Percentiles rank a stretch among this genome's conserved stretches.
These are phyloP conservation scores for Xylariales sp. DNA, from an alignment of 2,329 filamentous ascomycete genomes.

Conservation along the genomic window DNA sequence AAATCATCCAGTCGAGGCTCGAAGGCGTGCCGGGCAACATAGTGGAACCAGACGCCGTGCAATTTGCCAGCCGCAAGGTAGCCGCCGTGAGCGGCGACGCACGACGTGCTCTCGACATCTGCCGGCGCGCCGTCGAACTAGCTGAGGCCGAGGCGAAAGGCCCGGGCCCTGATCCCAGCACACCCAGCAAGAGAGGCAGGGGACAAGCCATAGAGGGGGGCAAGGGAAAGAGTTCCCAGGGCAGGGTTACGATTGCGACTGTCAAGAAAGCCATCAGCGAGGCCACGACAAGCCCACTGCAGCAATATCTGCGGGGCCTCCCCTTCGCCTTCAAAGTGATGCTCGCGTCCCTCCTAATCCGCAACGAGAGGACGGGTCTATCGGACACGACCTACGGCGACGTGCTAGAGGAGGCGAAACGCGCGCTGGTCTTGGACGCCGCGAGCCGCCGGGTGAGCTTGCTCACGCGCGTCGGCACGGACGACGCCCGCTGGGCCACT, in stretches of 20 bases:
- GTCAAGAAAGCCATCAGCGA: slow-evolving; percentile 96
- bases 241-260: slow-evolving; percentile 87
- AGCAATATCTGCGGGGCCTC: slow-evolving; percentile 86
- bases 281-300: slow-evolving; percentile 90
- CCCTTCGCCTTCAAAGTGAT: slow-evolving; percentile 87
- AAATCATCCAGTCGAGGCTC: slow-evolving; percentile 94
- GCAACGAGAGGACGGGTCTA: slow-evolving; percentile 84
- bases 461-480: slow-evolving; percentile 52
- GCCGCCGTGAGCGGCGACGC: slow-evolving; percentile 96
- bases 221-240: slow-evolving; percentile 55
- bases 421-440: slow-evolving; percentile 71
- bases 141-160: slow-evolving; percentile 77
- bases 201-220: slow-evolving; percentile 46
- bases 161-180: slow-evolving; percentile 60
- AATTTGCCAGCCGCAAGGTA: slow-evolving; percentile 96
- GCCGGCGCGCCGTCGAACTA: slow-evolving; percentile 92
- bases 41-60: slow-evolving; percentile 91
- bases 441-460: slow-evolving; percentile 71
- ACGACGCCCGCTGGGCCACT: slow-evolving; percentile 48
- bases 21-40: slow-evolving; percentile 89
- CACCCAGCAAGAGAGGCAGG: slow-evolving; percentile 68
- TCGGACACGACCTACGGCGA: slow-evolving; percentile 90
- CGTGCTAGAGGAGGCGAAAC: slow-evolving; percentile 85
- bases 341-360: slow-evolving; percentile 81
- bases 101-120: slow-evolving; percentile 91